Evolutionary conservation across 1,284 basidiomycete species (phyloP), one percentile per base, ranked within the genome.

Genomic region (Taiwanofungus camphoratus): DNA sequence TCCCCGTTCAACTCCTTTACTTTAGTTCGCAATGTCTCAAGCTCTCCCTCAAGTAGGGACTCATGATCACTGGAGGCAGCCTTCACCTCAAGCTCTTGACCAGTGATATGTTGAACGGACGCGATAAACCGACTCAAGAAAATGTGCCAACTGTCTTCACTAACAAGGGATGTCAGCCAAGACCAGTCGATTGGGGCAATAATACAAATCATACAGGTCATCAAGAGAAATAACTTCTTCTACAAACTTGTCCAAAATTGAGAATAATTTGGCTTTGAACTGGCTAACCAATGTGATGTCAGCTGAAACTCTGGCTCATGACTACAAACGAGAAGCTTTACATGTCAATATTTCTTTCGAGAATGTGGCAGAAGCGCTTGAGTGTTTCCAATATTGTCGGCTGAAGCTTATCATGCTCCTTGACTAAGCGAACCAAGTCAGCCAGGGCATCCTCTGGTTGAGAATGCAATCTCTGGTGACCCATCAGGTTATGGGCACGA

Each of bases 71-170:
- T 71, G 6, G 70, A 69, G 12, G 64, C 58, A 4, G 67, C 56
- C 41, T 68, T 73, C 19, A 82, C 70, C 27, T 79, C 74, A 8
- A 83, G 64, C 35, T 76, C 70, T 54, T 80, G 76, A 1, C 82
- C 81, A n/a, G 82, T 83, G 51, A 87, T 71, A 44, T 79, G 71
- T 53, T 79, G 70, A 6, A 87, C 75, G n/a, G 78, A 79, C 4
- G 69, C 62, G 2, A 77, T 64, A 59, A 86, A 88, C 4, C 67
- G 67, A 41, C 76, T 75, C 55, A 88, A 66, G 57, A 84, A 79
- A 9, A 66, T 50, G 27, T 69, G 64, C 86, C 86, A 89, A 44
- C 69, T 73, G 20, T 79, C 75, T 44, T 82, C 78, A 51, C 81
- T 82, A 35, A 16, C 13, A 34, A 15, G 42, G 22, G 36, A 26